Evolutionary conservation across 306 rosid species (phyloP).

Genomic region (Heteromeles arbutifolia): DNA sequence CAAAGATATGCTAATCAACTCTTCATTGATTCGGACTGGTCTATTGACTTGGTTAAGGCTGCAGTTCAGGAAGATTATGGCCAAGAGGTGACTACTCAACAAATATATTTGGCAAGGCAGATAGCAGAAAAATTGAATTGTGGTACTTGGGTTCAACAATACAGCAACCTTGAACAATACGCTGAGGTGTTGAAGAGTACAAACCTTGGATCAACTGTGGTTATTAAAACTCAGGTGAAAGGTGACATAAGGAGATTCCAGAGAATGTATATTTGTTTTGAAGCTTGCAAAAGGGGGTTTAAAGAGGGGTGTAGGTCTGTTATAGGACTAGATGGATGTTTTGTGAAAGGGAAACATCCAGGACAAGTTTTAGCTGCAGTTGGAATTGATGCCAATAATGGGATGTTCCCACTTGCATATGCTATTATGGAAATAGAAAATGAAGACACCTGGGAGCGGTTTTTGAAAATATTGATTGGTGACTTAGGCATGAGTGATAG

Average conservation of each 20-base stretch:
- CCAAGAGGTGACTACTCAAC: too few relatives aligned
- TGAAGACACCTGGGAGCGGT: neutral
- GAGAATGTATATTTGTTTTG: neutral
- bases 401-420: neutral
- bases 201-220: too few relatives aligned
- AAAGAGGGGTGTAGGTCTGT: too few relatives aligned
- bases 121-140: neutral
- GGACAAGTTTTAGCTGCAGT: neutral
- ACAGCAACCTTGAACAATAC: neutral
- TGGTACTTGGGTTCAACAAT: neutral
- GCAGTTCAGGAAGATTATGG: too few relatives aligned
- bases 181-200: neutral
- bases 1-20: too few relatives aligned
- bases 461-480: neutral
- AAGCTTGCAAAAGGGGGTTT: neutral
- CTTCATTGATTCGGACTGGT: too few relatives aligned
- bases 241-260: neutral
- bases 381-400: neutral
- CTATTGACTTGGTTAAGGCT: too few relatives aligned
- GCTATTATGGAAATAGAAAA: neutral
- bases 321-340: too few relatives aligned
- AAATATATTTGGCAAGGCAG: neutral
- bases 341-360: too few relatives aligned
- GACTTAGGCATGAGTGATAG: neutral
- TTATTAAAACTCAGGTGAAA: neutral